phyloP scores from a whole-genome alignment of 495 filamentous ascomycete genomes.

The Trichocladium uniseriatum region DNA sequence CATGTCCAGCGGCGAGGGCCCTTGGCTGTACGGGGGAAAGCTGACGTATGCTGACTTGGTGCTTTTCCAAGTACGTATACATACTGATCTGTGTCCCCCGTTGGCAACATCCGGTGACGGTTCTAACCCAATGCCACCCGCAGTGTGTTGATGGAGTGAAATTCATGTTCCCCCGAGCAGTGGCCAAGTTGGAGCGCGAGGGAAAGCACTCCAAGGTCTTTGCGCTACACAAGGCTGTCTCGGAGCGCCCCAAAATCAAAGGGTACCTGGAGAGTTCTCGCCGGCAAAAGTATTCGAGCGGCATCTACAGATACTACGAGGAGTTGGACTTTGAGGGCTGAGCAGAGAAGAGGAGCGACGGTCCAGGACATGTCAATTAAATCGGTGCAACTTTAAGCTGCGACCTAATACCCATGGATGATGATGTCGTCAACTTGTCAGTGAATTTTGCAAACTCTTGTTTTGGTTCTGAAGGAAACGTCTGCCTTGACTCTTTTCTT shows the following conservation, averaged over 20 bases:
- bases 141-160: slow-evolving; percentile 42
- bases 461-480: too few species aligned
- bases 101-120: not conserved
- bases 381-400: too few species aligned
- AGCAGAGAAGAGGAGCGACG: not conserved
- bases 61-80: slow-evolving; percentile 47
- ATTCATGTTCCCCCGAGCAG: slow-evolving; percentile 56
- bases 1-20: slow-evolving; percentile 45
- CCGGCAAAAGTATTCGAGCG: slow-evolving; percentile 42
- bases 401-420: too few species aligned
- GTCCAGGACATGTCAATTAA: too few species aligned
- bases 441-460: too few species aligned
- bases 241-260: slow-evolving; percentile 44
- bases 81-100: too few species aligned
- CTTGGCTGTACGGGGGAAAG: slow-evolving; percentile 48
- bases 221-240: slow-evolving; percentile 46
- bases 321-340: slow-evolving; percentile 44
- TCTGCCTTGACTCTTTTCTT: too few species aligned
- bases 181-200: slow-evolving; percentile 34
- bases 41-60: slow-evolving; percentile 60
- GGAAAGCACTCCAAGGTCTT: slow-evolving; percentile 45
- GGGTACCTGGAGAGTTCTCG: slow-evolving; percentile 51
- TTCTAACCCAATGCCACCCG: not conserved
- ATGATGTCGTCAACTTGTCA: too few species aligned
- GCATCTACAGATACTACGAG: slow-evolving; percentile 54